A percentile compares a stretch with the other conserved stretches of the same genome.
These are phyloP conservation scores for Mycena venus DNA, from an alignment of 768 basidiomycete species.

Conservation along the genomic window DNA sequence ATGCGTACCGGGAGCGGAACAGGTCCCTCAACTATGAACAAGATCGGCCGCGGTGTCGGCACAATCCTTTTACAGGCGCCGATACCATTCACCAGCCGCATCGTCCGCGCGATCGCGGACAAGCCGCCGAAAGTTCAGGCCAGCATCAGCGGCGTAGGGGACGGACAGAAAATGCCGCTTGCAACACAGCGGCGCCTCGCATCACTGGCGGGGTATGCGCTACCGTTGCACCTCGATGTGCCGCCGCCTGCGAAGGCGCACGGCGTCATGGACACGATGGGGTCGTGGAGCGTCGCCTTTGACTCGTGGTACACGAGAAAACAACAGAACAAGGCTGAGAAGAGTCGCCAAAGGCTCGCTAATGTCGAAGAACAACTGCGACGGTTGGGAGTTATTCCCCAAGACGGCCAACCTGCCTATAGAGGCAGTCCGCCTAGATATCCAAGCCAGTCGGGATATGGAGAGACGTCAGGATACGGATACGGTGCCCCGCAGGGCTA, in stretches of 20 bases:
- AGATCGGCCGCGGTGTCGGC: conserved; percentile 35
- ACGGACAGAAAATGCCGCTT: conserved; percentile 10
- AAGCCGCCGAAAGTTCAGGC: conserved; percentile 23
- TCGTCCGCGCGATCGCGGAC: conserved; percentile 33
- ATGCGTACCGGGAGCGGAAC: conserved; percentile 17
- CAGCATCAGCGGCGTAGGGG: conserved; percentile 26
- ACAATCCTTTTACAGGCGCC: conserved; percentile 28
- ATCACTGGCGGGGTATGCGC: conserved; percentile 33
- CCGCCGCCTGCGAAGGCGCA: conserved; percentile 38
- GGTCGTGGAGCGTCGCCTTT: conserved; percentile 34
- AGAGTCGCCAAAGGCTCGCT: conserved; percentile 29
- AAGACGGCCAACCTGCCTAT: background rate
- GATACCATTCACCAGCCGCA: conserved; percentile 18
- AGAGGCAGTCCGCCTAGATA: background rate
- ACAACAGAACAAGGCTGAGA: conserved; percentile 29
- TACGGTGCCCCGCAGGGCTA: background rate
- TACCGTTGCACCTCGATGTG: conserved; percentile 36
- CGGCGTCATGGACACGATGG: conserved; percentile 36
- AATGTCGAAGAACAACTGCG: conserved; percentile 10
- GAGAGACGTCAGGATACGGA: background rate
- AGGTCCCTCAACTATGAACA: conserved; percentile 24
- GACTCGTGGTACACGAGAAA: conserved; percentile 27
- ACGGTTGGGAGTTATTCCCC: background rate
- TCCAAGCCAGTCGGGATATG: background rate
- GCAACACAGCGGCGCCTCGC: conserved; percentile 38